Evolutionary conservation across 208 protist species (phyloP), one percentile per base, ranked within the genome.

Genomic region (Trypanosomatidae sp.): DNA sequence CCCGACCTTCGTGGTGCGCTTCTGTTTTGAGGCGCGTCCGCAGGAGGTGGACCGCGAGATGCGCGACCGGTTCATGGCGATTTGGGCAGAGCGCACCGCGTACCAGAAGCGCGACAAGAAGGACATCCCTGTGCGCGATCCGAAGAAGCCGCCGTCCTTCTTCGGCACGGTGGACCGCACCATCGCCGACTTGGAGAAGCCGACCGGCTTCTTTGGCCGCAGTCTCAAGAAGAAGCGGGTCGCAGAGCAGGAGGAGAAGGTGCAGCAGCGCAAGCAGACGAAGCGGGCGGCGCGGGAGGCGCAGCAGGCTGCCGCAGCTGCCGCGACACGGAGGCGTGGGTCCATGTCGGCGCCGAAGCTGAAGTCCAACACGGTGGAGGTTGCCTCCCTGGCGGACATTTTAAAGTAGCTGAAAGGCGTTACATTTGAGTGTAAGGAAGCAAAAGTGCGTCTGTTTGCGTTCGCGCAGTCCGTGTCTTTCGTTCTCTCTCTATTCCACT

Each of bases 1-100:
- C 65, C 92, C 92, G 15, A 92, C 89, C 2, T 97, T 97, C 76
- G 82, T 93, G 30, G 72, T 97, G 3, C 87, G 82, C 68, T 97
- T 94, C 74, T 77, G 75, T 36, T 59, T 97, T 49, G 82, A 90
- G 55, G 81, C 83, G 30, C 84, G 92, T 7, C 47, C 72, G 36
- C 79, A 85, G 75, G 84, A 94, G 67, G 28, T 97, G 3, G 86
- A 89, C 62, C 76, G 70, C 39, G 81, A 89, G 39, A 83, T 70
- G 44, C 83, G 86, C 3, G 88, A 91, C 25, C 76, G 81, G 12
- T 88, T 97, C 80, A 79, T 93, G 76, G 65, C 86, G 1, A 66
- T 90, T 4, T 97, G 92, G 90, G 70, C 69, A 7, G 89, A 92
- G 76, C 82, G 79, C 36, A 85, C 92, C 28, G 78, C 86, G 2